phyloP scores from a whole-genome alignment of 2,329 filamentous ascomycete species.

The Pseudogymnoascus sp. region DNA sequence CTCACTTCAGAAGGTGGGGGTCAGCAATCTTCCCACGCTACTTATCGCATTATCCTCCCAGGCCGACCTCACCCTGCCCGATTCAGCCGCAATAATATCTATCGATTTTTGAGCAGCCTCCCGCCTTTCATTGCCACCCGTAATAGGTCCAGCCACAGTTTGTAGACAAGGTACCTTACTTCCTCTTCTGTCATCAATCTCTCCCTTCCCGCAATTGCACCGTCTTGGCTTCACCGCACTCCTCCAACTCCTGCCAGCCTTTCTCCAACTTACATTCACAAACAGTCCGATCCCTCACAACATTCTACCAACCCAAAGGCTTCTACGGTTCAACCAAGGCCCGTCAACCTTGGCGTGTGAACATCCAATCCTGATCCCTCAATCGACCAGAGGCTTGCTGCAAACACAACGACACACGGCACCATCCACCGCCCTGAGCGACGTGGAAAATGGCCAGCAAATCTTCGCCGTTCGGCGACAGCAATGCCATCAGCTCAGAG shows the following conservation, averaged over 20 bases:
- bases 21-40: not conserved
- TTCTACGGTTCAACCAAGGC: not conserved
- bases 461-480: not conserved
- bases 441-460: conserved; percentile 1
- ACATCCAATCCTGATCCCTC: not conserved
- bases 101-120: not conserved
- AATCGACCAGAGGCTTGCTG: not conserved
- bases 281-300: not conserved
- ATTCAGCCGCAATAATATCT: conserved; percentile 1
- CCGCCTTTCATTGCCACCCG: not conserved
- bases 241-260: not conserved
- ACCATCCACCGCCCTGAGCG: not conserved
- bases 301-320: not conserved
- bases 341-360: not conserved
- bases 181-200: not conserved
- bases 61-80: not conserved
- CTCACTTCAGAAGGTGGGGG: not conserved
- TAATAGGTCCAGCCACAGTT: not conserved
- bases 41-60: not conserved
- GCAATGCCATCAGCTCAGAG: not conserved
- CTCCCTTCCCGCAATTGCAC: not conserved
- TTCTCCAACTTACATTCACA: not conserved
- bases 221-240: not conserved
- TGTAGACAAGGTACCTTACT: not conserved
- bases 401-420: not conserved